Conservation (phyloP, 2,329 filamentous ascomycete genomes). For the Sclerotinia nivalis region DNA sequence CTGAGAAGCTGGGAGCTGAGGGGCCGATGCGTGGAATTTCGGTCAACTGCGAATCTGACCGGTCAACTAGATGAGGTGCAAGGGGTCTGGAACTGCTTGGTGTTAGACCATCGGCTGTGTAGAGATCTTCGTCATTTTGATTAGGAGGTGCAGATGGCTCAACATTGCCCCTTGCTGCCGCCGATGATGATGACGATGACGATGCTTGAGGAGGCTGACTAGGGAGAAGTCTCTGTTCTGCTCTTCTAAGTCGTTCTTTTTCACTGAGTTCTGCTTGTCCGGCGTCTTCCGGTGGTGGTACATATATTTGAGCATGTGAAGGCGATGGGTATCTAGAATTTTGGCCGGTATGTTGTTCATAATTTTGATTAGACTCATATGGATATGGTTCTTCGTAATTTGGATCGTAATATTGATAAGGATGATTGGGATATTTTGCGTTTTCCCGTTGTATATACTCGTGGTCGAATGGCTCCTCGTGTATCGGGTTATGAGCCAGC, state of each 20-base stretch:
- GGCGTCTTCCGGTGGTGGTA: conserved; percentile 61
- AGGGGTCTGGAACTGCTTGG: conserved; percentile 26
- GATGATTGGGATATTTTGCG: conserved; percentile 36
- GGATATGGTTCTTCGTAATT: conserved; percentile 37
- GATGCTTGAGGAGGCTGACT: conserved; percentile 66
- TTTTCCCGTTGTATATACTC: conserved; percentile 20
- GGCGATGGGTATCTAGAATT: conserved; percentile 34
- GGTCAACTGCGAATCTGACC: neutral
- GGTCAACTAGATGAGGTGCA: conserved; percentile 26
- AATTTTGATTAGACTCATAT: conserved; percentile 36
- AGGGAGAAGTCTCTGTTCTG: conserved; percentile 77
- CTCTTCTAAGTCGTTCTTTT: conserved; percentile 75
- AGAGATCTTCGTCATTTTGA: conserved; percentile 48
- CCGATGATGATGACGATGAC: conserved; percentile 44
- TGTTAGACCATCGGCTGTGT: conserved; percentile 50
- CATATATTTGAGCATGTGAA: conserved; percentile 48
- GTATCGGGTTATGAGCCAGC: conserved; percentile 31
- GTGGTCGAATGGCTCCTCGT: conserved; percentile 30
- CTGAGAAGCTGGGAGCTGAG: conserved; percentile 33
- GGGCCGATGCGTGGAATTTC: conserved; percentile 28
- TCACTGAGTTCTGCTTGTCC: conserved; percentile 69
- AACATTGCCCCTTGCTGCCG: conserved; percentile 32
- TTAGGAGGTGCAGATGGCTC: conserved; percentile 47
- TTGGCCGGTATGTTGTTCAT: conserved; percentile 43
- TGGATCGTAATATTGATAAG: conserved; percentile 41